Evolutionary conservation across 2,329 filamentous ascomycete genomes (phyloP).

Genomic region (Curvularia verruculosa): DNA sequence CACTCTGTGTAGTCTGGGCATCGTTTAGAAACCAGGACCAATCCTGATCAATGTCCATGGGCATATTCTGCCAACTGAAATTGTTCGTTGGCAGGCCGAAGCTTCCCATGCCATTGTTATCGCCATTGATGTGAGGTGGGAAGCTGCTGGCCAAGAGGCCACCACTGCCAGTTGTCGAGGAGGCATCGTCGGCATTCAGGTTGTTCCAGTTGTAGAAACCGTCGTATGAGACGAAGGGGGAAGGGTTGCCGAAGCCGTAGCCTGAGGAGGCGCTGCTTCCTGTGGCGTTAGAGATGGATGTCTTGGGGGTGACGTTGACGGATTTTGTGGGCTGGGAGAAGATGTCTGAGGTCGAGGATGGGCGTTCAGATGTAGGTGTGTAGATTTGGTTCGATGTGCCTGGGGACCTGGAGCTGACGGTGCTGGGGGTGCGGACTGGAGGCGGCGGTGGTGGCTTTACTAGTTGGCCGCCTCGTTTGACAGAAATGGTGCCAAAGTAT

Average conservation of each 20-base stretch:
- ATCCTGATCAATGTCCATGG: slow-evolving; percentile 51
- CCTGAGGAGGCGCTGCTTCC: slow-evolving; percentile 4
- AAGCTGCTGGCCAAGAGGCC: background rate
- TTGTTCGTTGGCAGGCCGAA: slow-evolving; percentile 45
- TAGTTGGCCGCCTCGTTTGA: slow-evolving; percentile 38
- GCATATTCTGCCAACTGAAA: slow-evolving; percentile 49
- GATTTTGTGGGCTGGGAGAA: slow-evolving; percentile 21
- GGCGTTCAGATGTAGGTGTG: slow-evolving; percentile 21
- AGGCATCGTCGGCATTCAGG: slow-evolving; percentile 24
- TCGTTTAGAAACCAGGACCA: slow-evolving; percentile 51
- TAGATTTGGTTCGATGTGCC: slow-evolving; percentile 10
- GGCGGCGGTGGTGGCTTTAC: slow-evolving; percentile 11
- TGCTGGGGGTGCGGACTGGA: slow-evolving; percentile 5
- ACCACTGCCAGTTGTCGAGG: background rate
- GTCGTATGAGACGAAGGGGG: slow-evolving; percentile 47
- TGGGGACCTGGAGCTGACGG: slow-evolving; percentile 4
- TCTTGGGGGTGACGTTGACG: slow-evolving; percentile 21
- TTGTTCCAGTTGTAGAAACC: slow-evolving; percentile 49
- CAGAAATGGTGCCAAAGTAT: slow-evolving; percentile 52
- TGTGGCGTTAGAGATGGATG: slow-evolving; percentile 21
- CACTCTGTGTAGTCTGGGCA: slow-evolving; percentile 20
- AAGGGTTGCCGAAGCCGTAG: slow-evolving; percentile 27
- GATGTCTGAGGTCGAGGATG: slow-evolving; percentile 17
- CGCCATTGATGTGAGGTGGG: slow-evolving; percentile 38
- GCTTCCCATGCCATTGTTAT: slow-evolving; percentile 30